phyloP scores from a whole-genome alignment of 441 rosid species.

The Pelargonium citronellum region DNA sequence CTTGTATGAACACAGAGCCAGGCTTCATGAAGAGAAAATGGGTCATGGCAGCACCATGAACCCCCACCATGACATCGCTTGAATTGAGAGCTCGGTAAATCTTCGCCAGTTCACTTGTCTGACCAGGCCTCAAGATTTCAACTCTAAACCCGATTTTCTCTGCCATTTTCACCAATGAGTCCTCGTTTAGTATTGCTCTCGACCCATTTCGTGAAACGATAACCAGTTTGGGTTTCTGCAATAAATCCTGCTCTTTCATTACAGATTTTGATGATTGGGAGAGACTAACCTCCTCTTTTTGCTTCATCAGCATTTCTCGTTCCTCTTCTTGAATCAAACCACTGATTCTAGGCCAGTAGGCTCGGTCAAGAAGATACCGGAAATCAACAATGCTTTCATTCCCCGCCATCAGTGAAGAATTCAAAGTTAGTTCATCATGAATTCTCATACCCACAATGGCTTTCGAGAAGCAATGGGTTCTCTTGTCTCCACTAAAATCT shows the following conservation, averaged over 20 bases:
- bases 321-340: conserved; percentile 49
- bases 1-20: conserved; percentile 68
- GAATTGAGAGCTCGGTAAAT: conserved; percentile 56
- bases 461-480: conserved; percentile 81
- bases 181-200: conserved; percentile 65
- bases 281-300: conserved; percentile 20
- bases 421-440: conserved; percentile 69
- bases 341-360: conserved; percentile 51
- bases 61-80: conserved; percentile 84
- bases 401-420: conserved; percentile 39
- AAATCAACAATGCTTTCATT: conserved; percentile 55
- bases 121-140: conserved; percentile 50
- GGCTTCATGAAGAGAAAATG: conserved; percentile 82
- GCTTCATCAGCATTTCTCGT: conserved; percentile 29
- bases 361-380: conserved; percentile 51
- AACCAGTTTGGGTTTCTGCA: conserved; percentile 53
- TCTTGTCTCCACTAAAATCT: conserved; percentile 57
- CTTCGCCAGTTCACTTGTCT: conserved; percentile 63
- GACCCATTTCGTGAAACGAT: conserved; percentile 69
- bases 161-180: conserved; percentile 51
- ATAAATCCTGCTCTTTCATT: conserved; percentile 16
- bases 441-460: conserved; percentile 70
- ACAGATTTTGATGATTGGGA: conserved; percentile 21
- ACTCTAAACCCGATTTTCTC: conserved; percentile 61
- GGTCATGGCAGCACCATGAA: conserved; percentile 98